Evolutionary conservation across 2,329 filamentous ascomycete species (phyloP), one percentile per base, ranked within the genome.

Genomic region (Pseudopithomyces chartarum): DNA sequence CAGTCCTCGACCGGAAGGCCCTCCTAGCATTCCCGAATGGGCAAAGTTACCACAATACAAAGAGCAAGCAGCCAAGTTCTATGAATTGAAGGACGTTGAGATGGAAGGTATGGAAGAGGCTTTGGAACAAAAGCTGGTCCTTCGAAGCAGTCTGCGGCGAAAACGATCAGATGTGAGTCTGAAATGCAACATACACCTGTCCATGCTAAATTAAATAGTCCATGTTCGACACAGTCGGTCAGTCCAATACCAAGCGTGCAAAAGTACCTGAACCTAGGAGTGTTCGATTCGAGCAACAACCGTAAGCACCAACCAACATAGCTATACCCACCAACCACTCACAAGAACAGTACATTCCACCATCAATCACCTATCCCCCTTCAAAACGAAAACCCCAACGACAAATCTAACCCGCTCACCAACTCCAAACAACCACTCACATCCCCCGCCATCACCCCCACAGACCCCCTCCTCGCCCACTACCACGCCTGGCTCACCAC

Each of bases 381-480:
- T 4, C 39, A 50, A 15, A 22, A 40, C 15, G 15, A 40, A 1
- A 29, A 22, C 11, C 6, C 10, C 15, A 40, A 38, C 6, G 22
- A 3, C 13, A 22, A 15, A 6, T 12, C 12, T 13, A 17, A 12
- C 12, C 13, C 20, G 13, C 22, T 40, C 20, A 36, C 40, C 13
- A 22, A 42, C n/a, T 42, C 47, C 7, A 38, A n/a, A n/a, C 42
- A 32, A 3, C 20, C 19, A n/a, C 52, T 34, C 5, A 20, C 23
- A 39, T 34, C 23, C 8, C 40, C 48, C 17, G 52, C 42, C 32
- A 19, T 49, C 17, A 33, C 44, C 1, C 6, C 43, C 13, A 44
- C 49, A 49, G 52, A 48, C n/a, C 36, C 32, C 10, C 19, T 50
- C n/a, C n/a, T 55, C 39, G 38, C 49, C 5, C 23, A 42, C 17